Evolutionary conservation across 176 grass and related monocot species (phyloP), one percentile per base, ranked within the genome.

Genomic region (Themeda triandra): DNA sequence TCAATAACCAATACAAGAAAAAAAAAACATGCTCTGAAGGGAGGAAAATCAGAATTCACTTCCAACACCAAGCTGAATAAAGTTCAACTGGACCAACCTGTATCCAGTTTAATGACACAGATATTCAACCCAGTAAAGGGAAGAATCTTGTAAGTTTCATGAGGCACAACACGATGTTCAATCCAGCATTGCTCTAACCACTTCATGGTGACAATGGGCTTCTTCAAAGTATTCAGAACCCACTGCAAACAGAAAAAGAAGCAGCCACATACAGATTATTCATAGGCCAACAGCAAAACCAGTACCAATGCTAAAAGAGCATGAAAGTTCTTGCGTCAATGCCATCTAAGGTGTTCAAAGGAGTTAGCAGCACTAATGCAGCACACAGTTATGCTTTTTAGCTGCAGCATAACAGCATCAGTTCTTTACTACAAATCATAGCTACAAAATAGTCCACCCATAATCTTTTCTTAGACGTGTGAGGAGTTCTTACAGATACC

Each of bases 41-140:
- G 41, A 86, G 25, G 56, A 73, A 83, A 87, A 87, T 19, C 80
- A 28, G 80, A 84, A 74, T 37, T 51, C 32, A 36, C 13, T 71
- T 82, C 46, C 31, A 81, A 69, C 12, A 60, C 65, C 63, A 72
- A 45, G 13, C 64, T 85, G 28, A 83, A 60, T 41, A 63, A 78
- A 63, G 79, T 60, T 36, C 23, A 75, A 39, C 59, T 41, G 75
- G 73, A 77, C 72, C 63, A 79, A 93, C 96, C 96, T 84, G 69
- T 58, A 83, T 92, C 59, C 45, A 98, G 79, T 93, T 83, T 95
- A 54, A 93, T 95, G 63, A 98, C 78, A 37, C 91, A 98, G 76
- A 98, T 98, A 87, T 76, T 93, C 80, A 98, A 86, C 28, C 96
- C 96, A 93, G 81, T 83, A 80, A 98, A 98, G 82, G 96, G 96